A percentile compares a stretch with the other conserved stretches of the same genome.
phyloP scores from a whole-genome alignment of 257 asterid genomes.

The Buddleja alternifolia region DNA sequence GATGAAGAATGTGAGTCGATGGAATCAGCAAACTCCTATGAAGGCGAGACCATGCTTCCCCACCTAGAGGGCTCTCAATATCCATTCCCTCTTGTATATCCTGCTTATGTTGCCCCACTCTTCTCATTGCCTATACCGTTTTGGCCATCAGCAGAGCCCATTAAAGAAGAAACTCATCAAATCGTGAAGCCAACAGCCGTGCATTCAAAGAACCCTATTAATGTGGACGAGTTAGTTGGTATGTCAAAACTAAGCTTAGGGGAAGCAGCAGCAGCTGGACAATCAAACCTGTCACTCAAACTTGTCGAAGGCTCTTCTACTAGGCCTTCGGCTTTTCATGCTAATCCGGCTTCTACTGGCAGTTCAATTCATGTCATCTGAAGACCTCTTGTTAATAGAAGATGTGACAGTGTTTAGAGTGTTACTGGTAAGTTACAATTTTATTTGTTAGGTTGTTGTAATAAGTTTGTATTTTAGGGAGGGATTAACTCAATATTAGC shows the following conservation, averaged over 20 bases:
- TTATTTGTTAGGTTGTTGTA: conserved; percentile 39
- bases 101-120: conserved; percentile 78
- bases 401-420: conserved; percentile 37
- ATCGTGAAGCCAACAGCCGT: conserved; percentile 95
- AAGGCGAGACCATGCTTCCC: conserved; percentile 48
- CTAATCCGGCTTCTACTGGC: conserved; percentile 68
- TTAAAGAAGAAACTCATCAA: conserved; percentile 70
- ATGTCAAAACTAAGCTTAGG: conserved; percentile 90
- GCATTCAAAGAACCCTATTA: conserved; percentile 80
- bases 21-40: conserved; percentile 81
- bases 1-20: conserved; percentile 88
- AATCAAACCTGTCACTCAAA: conserved; percentile 64
- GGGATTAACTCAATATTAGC: conserved; percentile 30
- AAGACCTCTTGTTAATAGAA: conserved; percentile 47
- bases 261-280: conserved; percentile 66
- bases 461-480: conserved; percentile 48
- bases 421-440: conserved; percentile 30
- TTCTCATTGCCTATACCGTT: conserved; percentile 69
- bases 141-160: conserved; percentile 75
- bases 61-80: conserved; percentile 57
- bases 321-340: conserved; percentile 95
- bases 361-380: conserved; percentile 68
- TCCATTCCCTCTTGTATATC: conserved; percentile 73
- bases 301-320: conserved; percentile 70
- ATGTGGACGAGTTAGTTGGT: conserved; percentile 87